phyloP scores from a whole-genome alignment of 805 yeast species.

The Wickerhamiella sorbophila region DNA sequence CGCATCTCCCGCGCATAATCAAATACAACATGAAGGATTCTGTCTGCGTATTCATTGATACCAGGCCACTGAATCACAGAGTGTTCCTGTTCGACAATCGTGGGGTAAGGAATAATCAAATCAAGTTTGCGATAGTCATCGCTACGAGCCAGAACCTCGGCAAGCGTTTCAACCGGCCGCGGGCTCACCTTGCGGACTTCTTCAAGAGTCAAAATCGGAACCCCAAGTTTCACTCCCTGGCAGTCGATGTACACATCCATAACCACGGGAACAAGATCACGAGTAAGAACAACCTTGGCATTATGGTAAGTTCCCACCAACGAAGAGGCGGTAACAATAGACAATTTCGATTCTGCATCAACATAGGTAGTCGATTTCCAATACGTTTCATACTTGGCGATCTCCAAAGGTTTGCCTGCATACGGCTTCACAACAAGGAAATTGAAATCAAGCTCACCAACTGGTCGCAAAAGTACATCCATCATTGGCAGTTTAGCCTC shows the following conservation, averaged over 20 bases:
- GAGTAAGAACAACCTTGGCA: slow-evolving; percentile 51
- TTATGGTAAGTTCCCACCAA: slow-evolving; percentile 67
- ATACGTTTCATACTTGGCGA: slow-evolving; percentile 86
- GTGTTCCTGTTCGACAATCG: slow-evolving; percentile 11
- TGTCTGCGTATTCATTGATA: slow-evolving; percentile 64
- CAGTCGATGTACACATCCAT: slow-evolving; percentile 48
- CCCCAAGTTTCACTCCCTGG: slow-evolving; percentile 46
- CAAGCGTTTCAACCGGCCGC: slow-evolving; percentile 14
- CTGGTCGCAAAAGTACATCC: slow-evolving; percentile 64
- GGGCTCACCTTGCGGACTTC: slow-evolving; percentile 15
- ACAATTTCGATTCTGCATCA: slow-evolving; percentile 26
- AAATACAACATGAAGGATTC: slow-evolving; percentile 55
- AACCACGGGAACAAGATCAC: slow-evolving; percentile 77
- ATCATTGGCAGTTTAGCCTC: slow-evolving; percentile 50
- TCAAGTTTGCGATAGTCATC: slow-evolving; percentile 11
- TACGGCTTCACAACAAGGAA: slow-evolving; percentile 84
- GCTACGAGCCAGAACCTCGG: slow-evolving; percentile 30
- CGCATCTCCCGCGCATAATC: slow-evolving; percentile 46
- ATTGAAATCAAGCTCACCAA: slow-evolving; percentile 66
- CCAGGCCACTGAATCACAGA: slow-evolving; percentile 24
- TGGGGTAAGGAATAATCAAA: slow-evolving; percentile 20
- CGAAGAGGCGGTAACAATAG: slow-evolving; percentile 85
- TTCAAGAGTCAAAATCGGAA: slow-evolving; percentile 16
- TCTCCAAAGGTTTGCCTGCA: slow-evolving; percentile 66
- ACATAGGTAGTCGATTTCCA: slow-evolving; percentile 65